Evolutionary conservation across 1,284 basidiomycete species (phyloP).

Genomic region (Amylostereum areolatum): DNA sequence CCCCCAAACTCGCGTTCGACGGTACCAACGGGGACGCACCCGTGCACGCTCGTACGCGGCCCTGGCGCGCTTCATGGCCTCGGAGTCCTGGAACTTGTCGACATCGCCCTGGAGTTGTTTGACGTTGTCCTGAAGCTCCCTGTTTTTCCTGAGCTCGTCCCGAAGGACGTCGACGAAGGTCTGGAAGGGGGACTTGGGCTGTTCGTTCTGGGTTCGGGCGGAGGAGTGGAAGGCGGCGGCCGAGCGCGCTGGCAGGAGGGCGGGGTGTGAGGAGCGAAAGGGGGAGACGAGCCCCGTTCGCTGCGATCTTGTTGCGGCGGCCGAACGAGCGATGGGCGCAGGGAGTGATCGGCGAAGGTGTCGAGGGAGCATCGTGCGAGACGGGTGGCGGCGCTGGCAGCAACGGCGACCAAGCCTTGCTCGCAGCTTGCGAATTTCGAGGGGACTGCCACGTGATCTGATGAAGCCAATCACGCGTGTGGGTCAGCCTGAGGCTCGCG

Average conservation of each 20-base stretch:
- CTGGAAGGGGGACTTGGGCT: constrained; percentile 89
- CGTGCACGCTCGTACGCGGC: constrained; percentile 92
- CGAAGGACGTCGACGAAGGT: constrained; percentile 93
- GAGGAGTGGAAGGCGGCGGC: constrained; percentile 57
- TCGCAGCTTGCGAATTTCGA: neutral
- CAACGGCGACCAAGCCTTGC: neutral
- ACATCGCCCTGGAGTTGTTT: constrained; percentile 97
- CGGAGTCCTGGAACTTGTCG: constrained; percentile 93
- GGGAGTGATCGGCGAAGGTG: constrained; percentile 12
- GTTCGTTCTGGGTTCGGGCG: constrained; percentile 52
- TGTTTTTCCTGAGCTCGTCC: constrained; percentile 90
- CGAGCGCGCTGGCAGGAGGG: constrained; percentile 2
- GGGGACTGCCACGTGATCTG: neutral
- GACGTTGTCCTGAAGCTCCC: constrained; percentile 93
- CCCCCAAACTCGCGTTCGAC: no score
- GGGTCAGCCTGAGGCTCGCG: no score
- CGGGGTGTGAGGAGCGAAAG: neutral
- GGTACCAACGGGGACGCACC: constrained; percentile 42
- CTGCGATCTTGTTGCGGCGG: no score
- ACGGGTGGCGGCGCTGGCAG: neutral
- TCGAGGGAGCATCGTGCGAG: constrained; percentile 10
- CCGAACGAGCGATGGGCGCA: constrained; percentile 1
- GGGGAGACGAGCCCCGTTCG: neutral
- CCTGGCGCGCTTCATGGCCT: constrained; percentile 89
- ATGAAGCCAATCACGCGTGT: no score